These are phyloP conservation scores for Arabidopsis lyrata DNA, from an alignment of 441 rosid species.

Conservation along the genomic window DNA sequence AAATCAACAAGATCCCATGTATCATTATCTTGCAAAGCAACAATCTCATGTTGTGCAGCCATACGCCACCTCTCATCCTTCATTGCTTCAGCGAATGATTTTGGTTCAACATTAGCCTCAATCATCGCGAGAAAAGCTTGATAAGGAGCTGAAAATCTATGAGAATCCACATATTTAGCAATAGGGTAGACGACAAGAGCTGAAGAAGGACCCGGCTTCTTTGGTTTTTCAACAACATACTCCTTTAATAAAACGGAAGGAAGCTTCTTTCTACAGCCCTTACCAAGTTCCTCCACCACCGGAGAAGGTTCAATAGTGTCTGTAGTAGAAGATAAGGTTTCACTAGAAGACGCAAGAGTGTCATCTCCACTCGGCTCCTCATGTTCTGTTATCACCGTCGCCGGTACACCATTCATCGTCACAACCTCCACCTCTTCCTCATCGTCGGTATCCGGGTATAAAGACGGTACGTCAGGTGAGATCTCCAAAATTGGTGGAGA, in stretches of 20 bases:
- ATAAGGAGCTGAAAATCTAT: not conserved
- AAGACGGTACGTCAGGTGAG: no score
- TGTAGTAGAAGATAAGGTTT: no score
- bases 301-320: no score
- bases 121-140: not conserved
- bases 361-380: no score
- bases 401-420: no score
- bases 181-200: not conserved
- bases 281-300: not conserved
- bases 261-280: not conserved
- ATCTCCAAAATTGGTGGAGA: no score
- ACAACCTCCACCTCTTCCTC: no score
- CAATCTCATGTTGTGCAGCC: not conserved
- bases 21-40: no score
- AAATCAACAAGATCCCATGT: no score
- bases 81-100: not conserved
- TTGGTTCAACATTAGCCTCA: not conserved
- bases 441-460: no score
- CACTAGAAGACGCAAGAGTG: no score
- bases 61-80: not conserved
- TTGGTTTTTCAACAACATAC: not conserved
- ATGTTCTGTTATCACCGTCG: no score
- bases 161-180: not conserved
- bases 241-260: not conserved
- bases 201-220: fast-evolving